phyloP scores from a whole-genome alignment of 106 monocot genomes.

The Dioscorea dumetorum region DNA sequence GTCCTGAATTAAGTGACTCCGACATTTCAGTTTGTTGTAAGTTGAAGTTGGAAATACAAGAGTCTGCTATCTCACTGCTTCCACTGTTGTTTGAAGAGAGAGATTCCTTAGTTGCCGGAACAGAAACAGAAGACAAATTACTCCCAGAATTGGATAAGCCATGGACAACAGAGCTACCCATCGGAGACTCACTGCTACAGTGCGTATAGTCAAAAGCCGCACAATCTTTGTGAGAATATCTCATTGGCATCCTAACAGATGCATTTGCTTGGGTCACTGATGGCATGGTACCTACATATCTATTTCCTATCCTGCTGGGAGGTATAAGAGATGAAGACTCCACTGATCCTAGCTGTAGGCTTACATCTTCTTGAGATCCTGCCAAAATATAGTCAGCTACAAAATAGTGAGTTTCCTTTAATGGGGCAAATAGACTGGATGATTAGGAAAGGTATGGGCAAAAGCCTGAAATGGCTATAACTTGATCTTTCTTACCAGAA shows the following conservation, averaged over 20 bases:
- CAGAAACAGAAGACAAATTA: conserved; percentile 9
- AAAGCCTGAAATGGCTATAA: no score
- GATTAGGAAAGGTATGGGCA: no score
- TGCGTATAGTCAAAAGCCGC: conserved; percentile 8
- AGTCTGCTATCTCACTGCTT: conserved; percentile 23
- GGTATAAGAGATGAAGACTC: conserved; percentile 9
- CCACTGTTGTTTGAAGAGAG: conserved; percentile 9
- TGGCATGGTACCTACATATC: conserved; percentile 7
- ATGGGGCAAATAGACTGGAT: neutral
- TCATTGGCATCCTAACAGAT: conserved; percentile 7
- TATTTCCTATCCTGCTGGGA: conserved; percentile 3
- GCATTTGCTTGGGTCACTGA: conserved; percentile 2
- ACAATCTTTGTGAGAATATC: conserved; percentile 1
- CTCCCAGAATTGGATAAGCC: conserved; percentile 15
- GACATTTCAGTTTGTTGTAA: conserved; percentile 19
- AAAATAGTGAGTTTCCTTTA: conserved; percentile 3
- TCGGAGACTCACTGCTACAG: conserved; percentile 8
- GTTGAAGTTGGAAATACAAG: conserved; percentile 15
- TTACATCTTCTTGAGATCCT: conserved; percentile 7
- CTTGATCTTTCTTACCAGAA: conserved; percentile 34
- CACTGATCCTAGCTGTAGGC: conserved; percentile 6
- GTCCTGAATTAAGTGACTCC: conserved; percentile 32
- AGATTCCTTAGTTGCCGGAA: conserved; percentile 3
- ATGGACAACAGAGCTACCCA: conserved; percentile 22
- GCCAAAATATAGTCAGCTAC: conserved; percentile 7